Conservation (phyloP, 2,329 filamentous ascomycete genomes). For the Ceratocystis smalleyi region DNA sequence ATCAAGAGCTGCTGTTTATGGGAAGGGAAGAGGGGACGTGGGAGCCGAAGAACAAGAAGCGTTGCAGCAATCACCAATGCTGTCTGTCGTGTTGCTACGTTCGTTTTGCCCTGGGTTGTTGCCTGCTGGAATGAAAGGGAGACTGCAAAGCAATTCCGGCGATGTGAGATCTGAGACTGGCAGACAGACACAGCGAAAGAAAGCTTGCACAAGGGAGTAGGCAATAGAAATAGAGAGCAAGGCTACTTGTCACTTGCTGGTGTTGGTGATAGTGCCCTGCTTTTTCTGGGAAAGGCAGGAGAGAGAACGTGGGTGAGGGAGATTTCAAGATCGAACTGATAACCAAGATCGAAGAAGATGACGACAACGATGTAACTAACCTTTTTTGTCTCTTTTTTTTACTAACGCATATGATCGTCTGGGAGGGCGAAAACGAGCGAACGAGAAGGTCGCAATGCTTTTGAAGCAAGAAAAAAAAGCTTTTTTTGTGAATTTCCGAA, state of each 20-base stretch:
- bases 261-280: not conserved
- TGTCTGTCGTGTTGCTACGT: no score
- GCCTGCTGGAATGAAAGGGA: constrained; percentile 8
- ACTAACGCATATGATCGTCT: not conserved
- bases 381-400: not conserved
- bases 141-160: not conserved
- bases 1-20: not conserved
- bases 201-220: no score
- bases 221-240: no score
- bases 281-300: not conserved
- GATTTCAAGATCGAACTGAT: no score
- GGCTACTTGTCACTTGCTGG: no score
- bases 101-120: no score
- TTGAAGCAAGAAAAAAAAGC: not conserved
- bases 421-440: not conserved
- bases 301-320: not conserved
- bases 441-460: not conserved
- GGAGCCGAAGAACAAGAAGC: not conserved
- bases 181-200: no score
- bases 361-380: not conserved
- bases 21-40: not conserved
- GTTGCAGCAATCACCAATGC: no score
- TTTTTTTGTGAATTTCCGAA: not conserved
- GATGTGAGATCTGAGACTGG: not conserved
- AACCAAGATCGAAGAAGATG: not conserved